phyloP scores from a whole-genome alignment of 2,329 filamentous ascomycete genomes.

The Rhynchosporium graminicola region DNA sequence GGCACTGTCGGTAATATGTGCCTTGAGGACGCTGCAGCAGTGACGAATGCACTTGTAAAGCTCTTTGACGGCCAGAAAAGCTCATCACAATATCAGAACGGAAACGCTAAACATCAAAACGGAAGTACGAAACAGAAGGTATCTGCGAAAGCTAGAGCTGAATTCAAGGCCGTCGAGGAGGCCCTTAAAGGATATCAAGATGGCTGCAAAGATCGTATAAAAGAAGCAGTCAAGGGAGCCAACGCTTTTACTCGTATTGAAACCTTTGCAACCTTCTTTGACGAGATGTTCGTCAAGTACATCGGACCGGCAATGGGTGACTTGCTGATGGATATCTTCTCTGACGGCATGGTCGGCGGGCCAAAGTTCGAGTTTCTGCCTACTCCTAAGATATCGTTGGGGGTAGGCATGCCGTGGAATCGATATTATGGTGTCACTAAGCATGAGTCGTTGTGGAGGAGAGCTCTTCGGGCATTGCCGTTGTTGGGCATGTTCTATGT shows the following conservation, averaged over 20 bases:
- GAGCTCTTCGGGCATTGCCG: slow-evolving; percentile 24
- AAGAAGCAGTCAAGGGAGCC: slow-evolving; percentile 12
- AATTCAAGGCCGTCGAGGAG: slow-evolving; percentile 8
- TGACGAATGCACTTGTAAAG: slow-evolving; percentile 37
- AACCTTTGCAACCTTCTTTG: slow-evolving; percentile 17
- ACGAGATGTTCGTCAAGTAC: slow-evolving; percentile 18
- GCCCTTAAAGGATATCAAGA: slow-evolving; percentile 15
- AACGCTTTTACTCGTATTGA: slow-evolving; percentile 27
- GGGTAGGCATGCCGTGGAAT: slow-evolving; percentile 37
- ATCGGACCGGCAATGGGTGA: slow-evolving; percentile 19
- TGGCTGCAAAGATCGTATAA: background rate
- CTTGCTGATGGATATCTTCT: slow-evolving; percentile 20
- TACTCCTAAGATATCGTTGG: slow-evolving; percentile 23
- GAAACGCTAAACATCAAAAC: background rate
- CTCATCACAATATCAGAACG: background rate
- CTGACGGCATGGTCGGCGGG: slow-evolving; percentile 22
- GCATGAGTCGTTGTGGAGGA: slow-evolving; percentile 30
- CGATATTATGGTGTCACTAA: slow-evolving; percentile 31
- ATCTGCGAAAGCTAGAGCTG: background rate
- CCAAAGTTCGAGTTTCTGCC: slow-evolving; percentile 38
- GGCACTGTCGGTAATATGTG: slow-evolving; percentile 44
- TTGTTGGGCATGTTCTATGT: slow-evolving; percentile 15
- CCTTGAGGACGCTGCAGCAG: slow-evolving; percentile 42
- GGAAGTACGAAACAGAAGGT: background rate
- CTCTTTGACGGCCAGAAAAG: slow-evolving; percentile 6